These are phyloP conservation scores for Cladobotryum mycophilum DNA, from an alignment of 2,329 filamentous ascomycete species.

Conservation along the genomic window DNA sequence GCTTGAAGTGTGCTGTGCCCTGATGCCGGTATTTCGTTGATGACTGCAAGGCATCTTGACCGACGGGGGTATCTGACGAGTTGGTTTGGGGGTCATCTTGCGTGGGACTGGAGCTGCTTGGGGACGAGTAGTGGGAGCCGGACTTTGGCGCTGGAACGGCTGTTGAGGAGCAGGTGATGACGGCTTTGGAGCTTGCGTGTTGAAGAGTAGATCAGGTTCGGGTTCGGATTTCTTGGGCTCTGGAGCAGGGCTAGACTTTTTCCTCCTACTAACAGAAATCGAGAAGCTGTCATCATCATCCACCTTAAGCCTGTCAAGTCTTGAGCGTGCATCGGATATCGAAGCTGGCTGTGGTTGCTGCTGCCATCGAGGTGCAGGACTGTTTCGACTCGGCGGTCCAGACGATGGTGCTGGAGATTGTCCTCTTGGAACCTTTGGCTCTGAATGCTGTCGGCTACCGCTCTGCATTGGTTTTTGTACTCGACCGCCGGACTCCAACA, in stretches of 20 bases:
- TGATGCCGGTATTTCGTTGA: slow-evolving; percentile 73
- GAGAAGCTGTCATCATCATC: slow-evolving; percentile 72
- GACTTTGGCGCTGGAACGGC: slow-evolving; percentile 26
- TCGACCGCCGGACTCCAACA: slow-evolving; percentile 63
- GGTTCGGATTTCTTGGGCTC: slow-evolving; percentile 32
- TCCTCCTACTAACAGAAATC: slow-evolving; percentile 80
- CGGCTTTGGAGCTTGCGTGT: slow-evolving; percentile 30
- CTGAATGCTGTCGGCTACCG: slow-evolving; percentile 21
- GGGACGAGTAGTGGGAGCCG: slow-evolving; percentile 31
- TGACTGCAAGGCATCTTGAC: slow-evolving; percentile 61
- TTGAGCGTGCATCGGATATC: slow-evolving; percentile 35
- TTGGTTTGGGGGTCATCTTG: slow-evolving; percentile 40
- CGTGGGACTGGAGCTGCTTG: slow-evolving; percentile 29
- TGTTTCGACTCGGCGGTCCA: slow-evolving; percentile 37
- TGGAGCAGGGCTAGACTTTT: slow-evolving; percentile 53
- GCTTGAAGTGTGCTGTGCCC: slow-evolving; percentile 86
- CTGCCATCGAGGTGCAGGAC: slow-evolving; percentile 54
- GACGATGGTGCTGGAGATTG: slow-evolving; percentile 44
- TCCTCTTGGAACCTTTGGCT: slow-evolving; percentile 34
- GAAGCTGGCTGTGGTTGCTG: slow-evolving; percentile 31
- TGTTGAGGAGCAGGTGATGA: slow-evolving; percentile 31
- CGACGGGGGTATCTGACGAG: slow-evolving; percentile 61
- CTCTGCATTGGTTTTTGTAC: slow-evolving; percentile 37
- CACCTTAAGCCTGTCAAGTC: slow-evolving; percentile 64
- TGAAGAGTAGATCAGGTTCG: slow-evolving; percentile 61